Conservation (phyloP, 768 basidiomycete genomes). For the Tulasnella sp. region DNA sequence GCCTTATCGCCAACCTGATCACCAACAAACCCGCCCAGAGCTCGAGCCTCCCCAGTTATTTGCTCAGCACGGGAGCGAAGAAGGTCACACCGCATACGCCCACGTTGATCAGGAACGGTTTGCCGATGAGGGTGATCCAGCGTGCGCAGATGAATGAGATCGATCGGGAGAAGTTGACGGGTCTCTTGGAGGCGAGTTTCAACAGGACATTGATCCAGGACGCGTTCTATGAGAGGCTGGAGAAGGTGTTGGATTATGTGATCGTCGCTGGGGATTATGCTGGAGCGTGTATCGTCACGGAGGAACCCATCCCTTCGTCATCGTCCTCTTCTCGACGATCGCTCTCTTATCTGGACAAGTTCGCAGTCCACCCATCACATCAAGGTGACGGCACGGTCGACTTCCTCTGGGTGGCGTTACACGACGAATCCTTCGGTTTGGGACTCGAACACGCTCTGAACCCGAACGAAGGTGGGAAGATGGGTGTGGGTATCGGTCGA, state of each 20-base stretch:
- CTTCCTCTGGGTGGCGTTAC: slow-evolving; percentile 96
- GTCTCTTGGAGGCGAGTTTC: slow-evolving; percentile 84
- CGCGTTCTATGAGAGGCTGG: slow-evolving; percentile 71
- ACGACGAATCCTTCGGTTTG: slow-evolving; percentile 96
- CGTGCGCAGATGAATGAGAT: slow-evolving; percentile 49
- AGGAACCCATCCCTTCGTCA: slow-evolving; percentile 29
- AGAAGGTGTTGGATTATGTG: slow-evolving; percentile 73
- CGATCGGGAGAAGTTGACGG: slow-evolving; percentile 62
- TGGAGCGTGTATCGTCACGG: slow-evolving; percentile 88
- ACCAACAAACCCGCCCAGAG: slow-evolving; percentile 96
- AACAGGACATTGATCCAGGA: slow-evolving; percentile 55
- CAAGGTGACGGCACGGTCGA: slow-evolving; percentile 99
- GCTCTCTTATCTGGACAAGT: slow-evolving; percentile 95
- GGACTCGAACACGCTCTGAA: slow-evolving; percentile 91
- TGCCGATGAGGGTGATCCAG: slow-evolving; percentile 67
- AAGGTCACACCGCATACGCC: slow-evolving; percentile 85
- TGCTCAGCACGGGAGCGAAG: slow-evolving; percentile 68
- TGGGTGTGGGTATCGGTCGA: slow-evolving; percentile 78
- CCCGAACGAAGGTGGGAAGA: slow-evolving; percentile 79
- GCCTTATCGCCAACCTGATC: slow-evolving; percentile 92
- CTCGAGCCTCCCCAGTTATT: slow-evolving; percentile 87
- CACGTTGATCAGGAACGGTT: slow-evolving; percentile 80
- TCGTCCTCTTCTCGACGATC: slow-evolving; percentile 27
- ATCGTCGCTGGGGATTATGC: slow-evolving; percentile 92
- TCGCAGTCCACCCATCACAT: slow-evolving; percentile 86